Conservation (phyloP, 2,329 filamentous ascomycete genomes). For the Fusarium buxicola region DNA sequence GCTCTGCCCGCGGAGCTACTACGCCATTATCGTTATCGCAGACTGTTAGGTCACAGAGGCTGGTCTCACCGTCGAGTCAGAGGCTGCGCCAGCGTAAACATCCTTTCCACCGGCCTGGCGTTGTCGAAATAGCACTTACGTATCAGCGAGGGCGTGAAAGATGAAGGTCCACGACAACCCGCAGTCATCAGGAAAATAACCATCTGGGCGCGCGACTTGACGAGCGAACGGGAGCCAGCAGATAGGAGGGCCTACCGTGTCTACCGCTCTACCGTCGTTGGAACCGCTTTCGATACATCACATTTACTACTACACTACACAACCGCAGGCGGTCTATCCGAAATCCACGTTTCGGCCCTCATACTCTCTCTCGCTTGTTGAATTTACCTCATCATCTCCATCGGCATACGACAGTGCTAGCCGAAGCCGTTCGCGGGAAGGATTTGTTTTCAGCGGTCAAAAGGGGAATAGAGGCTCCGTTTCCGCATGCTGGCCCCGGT, state of each 20-base stretch:
- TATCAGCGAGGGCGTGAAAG: conserved; percentile 12
- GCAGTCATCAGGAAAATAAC: conserved; percentile 17
- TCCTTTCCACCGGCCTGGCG: background rate
- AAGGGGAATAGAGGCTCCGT: conserved; percentile 1
- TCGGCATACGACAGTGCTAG: conserved; percentile 8
- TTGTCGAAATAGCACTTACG: conserved; percentile 9
- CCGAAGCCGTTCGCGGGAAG: background rate
- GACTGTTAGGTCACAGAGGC: background rate
- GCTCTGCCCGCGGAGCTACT: conserved; percentile 2
- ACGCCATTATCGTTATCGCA: conserved; percentile 13
- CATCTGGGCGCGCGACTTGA: background rate
- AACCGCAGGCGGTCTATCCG: background rate
- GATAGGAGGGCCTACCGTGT: conserved; percentile 3
- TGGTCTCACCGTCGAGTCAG: conserved; percentile 13
- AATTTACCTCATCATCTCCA: background rate
- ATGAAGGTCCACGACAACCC: conserved; percentile 27
- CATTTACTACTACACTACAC: too few species aligned
- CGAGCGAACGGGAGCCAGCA: conserved; percentile 4
- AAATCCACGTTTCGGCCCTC: conserved; percentile 4
- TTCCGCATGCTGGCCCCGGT: conserved; percentile 2
- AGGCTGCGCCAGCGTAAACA: conserved; percentile 11
- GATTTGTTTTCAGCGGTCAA: conserved; percentile 2
- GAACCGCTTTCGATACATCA: conserved; percentile 15
- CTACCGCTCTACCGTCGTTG: too few species aligned
- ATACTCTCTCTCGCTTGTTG: conserved; percentile 1